Conservation (phyloP, 352 stramenopile species). For the Globisporangium acanthophoron region DNA sequence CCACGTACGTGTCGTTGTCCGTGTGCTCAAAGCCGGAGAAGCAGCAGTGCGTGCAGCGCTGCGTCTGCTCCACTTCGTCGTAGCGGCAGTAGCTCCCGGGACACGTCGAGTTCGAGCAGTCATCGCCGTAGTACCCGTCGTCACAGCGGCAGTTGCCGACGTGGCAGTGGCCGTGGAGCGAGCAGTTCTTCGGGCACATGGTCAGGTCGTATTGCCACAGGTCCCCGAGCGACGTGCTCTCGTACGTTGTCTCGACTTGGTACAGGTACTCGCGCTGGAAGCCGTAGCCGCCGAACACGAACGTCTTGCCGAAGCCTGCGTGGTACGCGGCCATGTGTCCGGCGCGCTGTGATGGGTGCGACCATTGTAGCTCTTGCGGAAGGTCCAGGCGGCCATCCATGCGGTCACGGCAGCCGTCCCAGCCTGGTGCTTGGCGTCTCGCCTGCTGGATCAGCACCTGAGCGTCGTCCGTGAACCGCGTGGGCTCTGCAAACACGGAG, state of each 20-base stretch:
- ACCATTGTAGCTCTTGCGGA: slow-evolving; percentile 67
- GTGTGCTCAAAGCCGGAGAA: slow-evolving; percentile 85
- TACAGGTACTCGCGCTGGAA: slow-evolving; percentile 71
- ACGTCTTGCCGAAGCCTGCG: slow-evolving; percentile 49
- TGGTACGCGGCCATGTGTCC: slow-evolving; percentile 87
- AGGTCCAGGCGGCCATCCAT: slow-evolving; percentile 63
- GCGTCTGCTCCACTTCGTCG: slow-evolving; percentile 71
- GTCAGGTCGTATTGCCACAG: slow-evolving; percentile 90
- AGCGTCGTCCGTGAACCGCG: slow-evolving; percentile 52
- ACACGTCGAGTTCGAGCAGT: slow-evolving; percentile 95
- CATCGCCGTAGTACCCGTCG: slow-evolving; percentile 93
- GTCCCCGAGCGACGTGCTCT: slow-evolving; percentile 63
- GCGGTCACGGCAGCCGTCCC: slow-evolving; percentile 93
- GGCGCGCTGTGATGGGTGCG: slow-evolving; percentile 79
- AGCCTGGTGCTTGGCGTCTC: slow-evolving; percentile 86
- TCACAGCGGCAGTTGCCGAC: slow-evolving; percentile 92
- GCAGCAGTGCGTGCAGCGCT: slow-evolving; percentile 94
- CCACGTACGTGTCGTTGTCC: slow-evolving; percentile 84
- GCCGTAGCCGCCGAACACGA: slow-evolving; percentile 88
- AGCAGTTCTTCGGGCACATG: slow-evolving; percentile 93
- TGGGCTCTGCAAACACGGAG: slow-evolving; percentile 89
- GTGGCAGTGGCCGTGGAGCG: slow-evolving; percentile 85
- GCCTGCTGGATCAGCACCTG: slow-evolving; percentile 88
- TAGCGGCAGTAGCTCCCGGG: slow-evolving; percentile 93
- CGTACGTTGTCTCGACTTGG: slow-evolving; percentile 48